Base-by-base conservation (phyloP, 805 yeast genomes). In the Schwanniomyces yamadae region DNA sequence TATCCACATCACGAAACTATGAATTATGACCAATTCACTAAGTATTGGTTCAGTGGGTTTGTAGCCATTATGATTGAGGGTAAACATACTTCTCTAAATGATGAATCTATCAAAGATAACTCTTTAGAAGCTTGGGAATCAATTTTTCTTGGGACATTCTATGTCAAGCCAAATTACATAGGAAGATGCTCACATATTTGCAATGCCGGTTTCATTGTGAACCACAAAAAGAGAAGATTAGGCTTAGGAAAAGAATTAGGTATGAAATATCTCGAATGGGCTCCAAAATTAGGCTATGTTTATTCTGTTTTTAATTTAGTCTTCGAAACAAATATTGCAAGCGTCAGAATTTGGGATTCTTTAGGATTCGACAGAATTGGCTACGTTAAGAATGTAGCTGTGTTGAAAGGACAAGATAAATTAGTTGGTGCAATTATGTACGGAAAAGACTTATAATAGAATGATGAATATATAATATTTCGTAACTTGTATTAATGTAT, bases 291-390 rank as follows among this genome's bases (percentile, higher is more conserved):
- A 21, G 96, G 96, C 0, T 90, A 82, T 59, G 77, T 72, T 5
- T 86, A 86, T 51, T 82, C 91, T 5, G 91, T 90, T 10, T 90
- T 85, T 70, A 90, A 90, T 58, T 69, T 90, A 33, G 98, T 90
- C 0, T 90, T 82, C 54, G 93, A 71, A 33, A 80, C 89, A 2
- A 90, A 90, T 54, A 64, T 62, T 3, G 96, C 89, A 3, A 84
- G 95, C 49, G 56, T 69, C 49, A 72, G 64, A 49, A 82, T 85
- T 36, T 90, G 98, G 97, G 96, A 89, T 33, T 48, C 66, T 1
- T 68, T 90, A 17, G 95, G 95, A 2, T 90, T 89, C 48, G 83
- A 84, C 10, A 65, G 88, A 33, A 80, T 87, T 24, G 97, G 97
- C 0, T 63, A 68, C 11, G 68, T 90, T 10, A 80, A 81, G 35